These are phyloP conservation scores for Epichloe gansuensis DNA, from an alignment of 2,329 filamentous ascomycete genomes.

Conservation along the genomic window DNA sequence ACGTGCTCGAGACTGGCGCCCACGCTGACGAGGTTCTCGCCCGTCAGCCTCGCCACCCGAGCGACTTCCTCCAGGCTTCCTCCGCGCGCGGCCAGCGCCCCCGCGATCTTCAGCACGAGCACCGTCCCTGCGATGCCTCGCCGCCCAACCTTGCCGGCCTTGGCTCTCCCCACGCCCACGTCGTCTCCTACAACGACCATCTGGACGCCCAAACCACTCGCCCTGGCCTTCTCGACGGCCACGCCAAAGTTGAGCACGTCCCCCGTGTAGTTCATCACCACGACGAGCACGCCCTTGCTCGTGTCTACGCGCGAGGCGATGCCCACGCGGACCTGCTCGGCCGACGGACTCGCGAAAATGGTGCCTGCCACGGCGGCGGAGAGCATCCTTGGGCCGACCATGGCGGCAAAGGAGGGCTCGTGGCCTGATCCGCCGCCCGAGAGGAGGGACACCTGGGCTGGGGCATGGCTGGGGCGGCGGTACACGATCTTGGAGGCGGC, in stretches of 20 bases:
- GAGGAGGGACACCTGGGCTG: conserved; percentile 65
- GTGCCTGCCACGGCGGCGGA: conserved; percentile 74
- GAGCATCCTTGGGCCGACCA: conserved; percentile 71
- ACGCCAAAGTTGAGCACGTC: conserved; percentile 88
- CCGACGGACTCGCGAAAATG: conserved; percentile 71
- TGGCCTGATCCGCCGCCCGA: conserved; percentile 85
- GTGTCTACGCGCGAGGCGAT: conserved; percentile 61
- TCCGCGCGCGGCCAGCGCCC: conserved; percentile 66
- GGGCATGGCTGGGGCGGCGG: conserved; percentile 40
- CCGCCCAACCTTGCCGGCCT: conserved; percentile 82
- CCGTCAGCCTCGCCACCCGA: conserved; percentile 55
- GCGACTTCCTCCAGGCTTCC: conserved; percentile 56
- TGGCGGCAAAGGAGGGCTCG: conserved; percentile 76
- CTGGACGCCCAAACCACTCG: conserved; percentile 62
- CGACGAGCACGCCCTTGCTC: conserved; percentile 66
- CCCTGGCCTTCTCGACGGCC: conserved; percentile 82
- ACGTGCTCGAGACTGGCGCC: conserved; percentile 80
- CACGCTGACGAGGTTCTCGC: conserved; percentile 69
- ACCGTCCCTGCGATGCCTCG: conserved; percentile 87
- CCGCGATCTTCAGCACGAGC: conserved; percentile 79
- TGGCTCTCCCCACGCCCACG: conserved; percentile 69
- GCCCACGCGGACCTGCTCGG: conserved; percentile 69
- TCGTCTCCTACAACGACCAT: conserved; percentile 92
- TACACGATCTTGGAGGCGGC: conserved; percentile 73
- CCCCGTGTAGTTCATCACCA: conserved; percentile 94